These are phyloP conservation scores for Calonectria crousiana DNA, from an alignment of 2,329 filamentous ascomycete species.

Conservation along the genomic window DNA sequence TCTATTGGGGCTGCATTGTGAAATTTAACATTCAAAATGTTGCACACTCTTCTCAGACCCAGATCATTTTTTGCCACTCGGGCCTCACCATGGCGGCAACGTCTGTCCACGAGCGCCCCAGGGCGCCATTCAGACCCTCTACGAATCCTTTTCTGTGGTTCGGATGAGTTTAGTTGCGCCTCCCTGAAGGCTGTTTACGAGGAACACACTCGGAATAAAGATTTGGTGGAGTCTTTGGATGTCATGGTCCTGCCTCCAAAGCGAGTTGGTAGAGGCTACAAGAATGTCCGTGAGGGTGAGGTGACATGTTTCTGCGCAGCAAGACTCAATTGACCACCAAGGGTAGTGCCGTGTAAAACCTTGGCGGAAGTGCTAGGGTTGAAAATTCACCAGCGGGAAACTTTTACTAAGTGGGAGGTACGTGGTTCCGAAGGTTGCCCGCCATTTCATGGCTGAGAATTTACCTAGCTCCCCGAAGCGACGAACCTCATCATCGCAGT, in stretches of 20 bases:
- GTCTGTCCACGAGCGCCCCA: constrained; percentile 33
- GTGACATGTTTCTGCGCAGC: background rate
- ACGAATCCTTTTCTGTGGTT: constrained; percentile 92
- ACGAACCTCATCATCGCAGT: constrained; percentile 90
- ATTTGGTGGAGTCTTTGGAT: constrained; percentile 80
- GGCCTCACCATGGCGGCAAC: constrained; percentile 25
- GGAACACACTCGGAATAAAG: constrained; percentile 65
- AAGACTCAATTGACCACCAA: background rate
- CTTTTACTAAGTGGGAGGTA: constrained; percentile 85
- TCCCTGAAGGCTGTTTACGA: constrained; percentile 77
- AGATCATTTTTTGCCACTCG: constrained; percentile 23
- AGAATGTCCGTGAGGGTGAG: constrained; percentile 73
- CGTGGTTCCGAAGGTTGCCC: constrained; percentile 40
- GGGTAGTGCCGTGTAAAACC: constrained; percentile 77
- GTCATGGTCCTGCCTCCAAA: constrained; percentile 88
- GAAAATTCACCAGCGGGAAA: constrained; percentile 79
- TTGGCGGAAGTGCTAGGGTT: constrained; percentile 74
- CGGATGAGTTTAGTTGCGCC: constrained; percentile 88
- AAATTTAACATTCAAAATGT: constrained; percentile 29
- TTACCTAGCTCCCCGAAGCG: constrained; percentile 64
- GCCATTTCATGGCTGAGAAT: constrained; percentile 15
- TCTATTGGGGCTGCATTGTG: background rate
- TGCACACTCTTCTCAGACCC: constrained; percentile 26
- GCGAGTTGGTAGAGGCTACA: constrained; percentile 80
- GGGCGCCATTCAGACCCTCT: constrained; percentile 68